These are phyloP conservation scores for Chionographis japonica DNA, from an alignment of 106 monocot genomes.

Conservation along the genomic window DNA sequence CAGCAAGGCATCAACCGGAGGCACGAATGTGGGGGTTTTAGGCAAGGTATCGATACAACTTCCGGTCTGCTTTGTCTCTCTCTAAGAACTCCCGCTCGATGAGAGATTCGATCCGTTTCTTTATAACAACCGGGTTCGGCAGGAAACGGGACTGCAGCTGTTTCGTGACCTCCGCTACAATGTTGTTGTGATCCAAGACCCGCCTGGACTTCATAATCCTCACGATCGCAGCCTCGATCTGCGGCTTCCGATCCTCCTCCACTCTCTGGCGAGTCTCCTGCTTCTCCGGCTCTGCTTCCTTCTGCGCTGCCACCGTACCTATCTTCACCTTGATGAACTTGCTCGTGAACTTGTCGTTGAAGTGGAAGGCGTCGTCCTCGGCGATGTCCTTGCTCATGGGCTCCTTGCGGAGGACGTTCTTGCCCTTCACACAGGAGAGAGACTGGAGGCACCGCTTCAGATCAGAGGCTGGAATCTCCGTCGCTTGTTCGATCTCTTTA, in stretches of 20 bases:
- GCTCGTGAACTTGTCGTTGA: constrained; percentile 78
- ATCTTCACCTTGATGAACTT: constrained; percentile 57
- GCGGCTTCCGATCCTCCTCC: constrained; percentile 82
- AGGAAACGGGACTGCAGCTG: constrained; percentile 65
- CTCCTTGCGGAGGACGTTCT: constrained; percentile 45
- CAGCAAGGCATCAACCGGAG: no score
- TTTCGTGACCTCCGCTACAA: constrained; percentile 46
- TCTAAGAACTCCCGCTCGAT: constrained; percentile 86
- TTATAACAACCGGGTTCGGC: constrained; percentile 76
- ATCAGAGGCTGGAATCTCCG: constrained; percentile 34
- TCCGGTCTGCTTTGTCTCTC: constrained; percentile 70
- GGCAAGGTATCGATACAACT: constrained; percentile 80
- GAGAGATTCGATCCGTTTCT: constrained; percentile 74
- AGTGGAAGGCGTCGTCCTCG: constrained; percentile 53
- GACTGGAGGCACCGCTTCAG: constrained; percentile 85
- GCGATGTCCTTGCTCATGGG: constrained; percentile 60
- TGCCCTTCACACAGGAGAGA: constrained; percentile 73
- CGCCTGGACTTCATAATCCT: constrained; percentile 51
- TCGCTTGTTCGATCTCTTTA: constrained; percentile 39
- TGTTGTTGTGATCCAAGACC: constrained; percentile 53
- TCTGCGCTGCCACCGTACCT: constrained; percentile 46
- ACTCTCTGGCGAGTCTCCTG: constrained; percentile 71
- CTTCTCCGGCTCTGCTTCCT: constrained; percentile 54
- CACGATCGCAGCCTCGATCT: constrained; percentile 55
- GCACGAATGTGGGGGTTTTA: constrained; percentile 10